phyloP scores from a whole-genome alignment of 164 flowering plant species.

The Macadamia tetraphylla region DNA sequence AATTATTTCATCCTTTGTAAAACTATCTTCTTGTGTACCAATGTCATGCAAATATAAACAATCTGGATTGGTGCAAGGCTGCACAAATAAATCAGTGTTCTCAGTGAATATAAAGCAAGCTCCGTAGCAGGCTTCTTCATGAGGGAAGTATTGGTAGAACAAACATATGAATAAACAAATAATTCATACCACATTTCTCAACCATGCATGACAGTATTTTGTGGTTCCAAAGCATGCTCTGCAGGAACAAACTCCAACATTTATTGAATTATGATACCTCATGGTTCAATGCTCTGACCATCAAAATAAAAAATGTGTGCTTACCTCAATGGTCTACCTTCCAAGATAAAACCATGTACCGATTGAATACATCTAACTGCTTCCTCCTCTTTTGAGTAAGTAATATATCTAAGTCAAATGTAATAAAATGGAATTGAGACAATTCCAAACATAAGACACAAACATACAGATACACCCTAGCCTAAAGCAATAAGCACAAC shows the following conservation, averaged over 20 bases:
- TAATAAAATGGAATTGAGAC: neutral
- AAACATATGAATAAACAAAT: neutral
- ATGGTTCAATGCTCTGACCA: neutral
- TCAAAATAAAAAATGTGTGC: conserved; percentile 3
- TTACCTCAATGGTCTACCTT: conserved; percentile 83
- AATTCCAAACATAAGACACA: neutral
- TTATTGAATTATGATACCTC: neutral
- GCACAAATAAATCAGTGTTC: conserved; percentile 13
- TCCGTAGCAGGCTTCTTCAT: neutral
- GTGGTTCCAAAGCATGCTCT: conserved; percentile 99
- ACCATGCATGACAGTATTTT: conserved; percentile 97
- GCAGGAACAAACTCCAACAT: conserved; percentile 14
- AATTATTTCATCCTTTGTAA: conserved; percentile 87
- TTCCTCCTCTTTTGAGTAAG: conserved; percentile 93
- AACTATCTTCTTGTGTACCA: conserved; percentile 94
- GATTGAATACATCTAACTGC: conserved; percentile 93
- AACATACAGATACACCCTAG: neutral
- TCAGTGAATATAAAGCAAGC: neutral
- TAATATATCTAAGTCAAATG: conserved; percentile 67
- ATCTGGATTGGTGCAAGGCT: conserved; percentile 78
- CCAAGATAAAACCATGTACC: conserved; percentile 85
- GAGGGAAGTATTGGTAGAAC: neutral
- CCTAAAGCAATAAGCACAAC: neutral
- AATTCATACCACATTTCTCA: conserved; percentile 74
- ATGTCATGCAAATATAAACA: conserved; percentile 95